A percentile compares a stretch with the other conserved stretches of the same genome.
Evolutionary conservation across 192 early-diverging fungal species (phyloP).

Genomic region (Mortierella hygrophila): DNA sequence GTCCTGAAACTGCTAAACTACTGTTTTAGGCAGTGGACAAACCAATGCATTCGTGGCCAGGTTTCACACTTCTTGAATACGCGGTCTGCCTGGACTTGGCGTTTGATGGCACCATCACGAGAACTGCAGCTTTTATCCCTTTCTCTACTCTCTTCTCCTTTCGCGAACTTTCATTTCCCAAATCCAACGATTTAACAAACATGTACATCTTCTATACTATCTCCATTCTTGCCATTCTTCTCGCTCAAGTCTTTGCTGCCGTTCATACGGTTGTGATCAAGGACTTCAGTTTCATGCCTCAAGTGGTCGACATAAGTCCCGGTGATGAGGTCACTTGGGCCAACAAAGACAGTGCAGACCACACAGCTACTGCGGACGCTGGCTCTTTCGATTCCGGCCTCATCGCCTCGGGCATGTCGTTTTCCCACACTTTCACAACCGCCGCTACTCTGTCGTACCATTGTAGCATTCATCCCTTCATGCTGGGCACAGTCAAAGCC

Average conservation of each 20-base stretch:
- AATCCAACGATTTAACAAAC: background rate
- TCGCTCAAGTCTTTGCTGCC: conserved; percentile 7
- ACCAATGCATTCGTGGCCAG: too few relatives aligned
- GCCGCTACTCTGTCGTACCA: background rate
- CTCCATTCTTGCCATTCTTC: background rate
- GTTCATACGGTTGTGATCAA: background rate
- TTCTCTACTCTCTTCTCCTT: too few relatives aligned
- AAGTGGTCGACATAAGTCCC: background rate
- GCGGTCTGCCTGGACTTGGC: too few relatives aligned
- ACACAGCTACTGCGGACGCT: background rate
- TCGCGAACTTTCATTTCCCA: too few relatives aligned
- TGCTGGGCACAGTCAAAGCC: background rate
- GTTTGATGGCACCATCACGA: too few relatives aligned
- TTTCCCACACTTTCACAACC: background rate
- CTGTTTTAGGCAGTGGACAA: too few relatives aligned
- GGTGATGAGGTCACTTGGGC: background rate
- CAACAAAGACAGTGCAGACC: background rate
- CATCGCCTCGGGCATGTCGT: background rate
- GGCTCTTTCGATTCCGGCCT: background rate
- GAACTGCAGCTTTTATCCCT: too few relatives aligned
- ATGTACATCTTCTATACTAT: background rate
- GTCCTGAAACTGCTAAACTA: too few relatives aligned
- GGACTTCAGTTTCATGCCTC: background rate
- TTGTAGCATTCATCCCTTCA: conserved; percentile 2
- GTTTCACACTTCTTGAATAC: too few relatives aligned